Base-by-base conservation (phyloP, 352 stramenopile species). In the Globisporangium barbulae region DNA sequence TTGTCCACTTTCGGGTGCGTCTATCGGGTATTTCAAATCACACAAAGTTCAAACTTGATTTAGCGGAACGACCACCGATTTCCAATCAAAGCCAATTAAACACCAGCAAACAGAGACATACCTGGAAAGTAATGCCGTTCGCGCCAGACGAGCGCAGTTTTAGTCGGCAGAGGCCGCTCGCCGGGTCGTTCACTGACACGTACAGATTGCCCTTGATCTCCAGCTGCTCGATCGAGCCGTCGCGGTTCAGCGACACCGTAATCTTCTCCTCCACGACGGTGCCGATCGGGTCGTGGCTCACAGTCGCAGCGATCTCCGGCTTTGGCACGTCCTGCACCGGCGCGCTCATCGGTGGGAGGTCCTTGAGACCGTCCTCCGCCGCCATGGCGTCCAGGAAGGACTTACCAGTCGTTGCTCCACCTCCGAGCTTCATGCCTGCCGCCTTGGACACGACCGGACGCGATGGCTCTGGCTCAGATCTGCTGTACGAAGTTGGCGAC, bases 1-100 rank as follows among this genome's bases (percentile, higher is more conserved):
- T 96, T 96, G 79, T 96, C 87, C 50, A 96, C 77, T 67, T 96
- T 96, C 4, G 87, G 87, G 63, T 96, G 87, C 28, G 87, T 94
- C 74, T 45, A 45, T 45, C n/a, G 39, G 35, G 1, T 15, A 9
- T 17, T 83, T 56, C 25, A 55, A 25, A 37, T 30, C 2, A 22
- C 19, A 19, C 10, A 41, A 39, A 54, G n/a, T 5, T 45, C 15
- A 13, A 45, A 45, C 19, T 22, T 19, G 42, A 10, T 37, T 59
- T 13, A 48, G 42, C 1, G 3, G 1, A 19, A 60, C 12, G 37
- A 19, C 31, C 17, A 49, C 35, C 17, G 21, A 7, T 31, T 60
- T 49, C 42, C 39, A 60, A n/a, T 17, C 13, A 44, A 42, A 44
- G 10, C 4, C 37, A 44, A 44, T 17, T 17, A 44, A 57, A 15